These are phyloP conservation scores for Solanum sejunctum DNA, from an alignment of 257 asterid genomes.

Conservation along the genomic window DNA sequence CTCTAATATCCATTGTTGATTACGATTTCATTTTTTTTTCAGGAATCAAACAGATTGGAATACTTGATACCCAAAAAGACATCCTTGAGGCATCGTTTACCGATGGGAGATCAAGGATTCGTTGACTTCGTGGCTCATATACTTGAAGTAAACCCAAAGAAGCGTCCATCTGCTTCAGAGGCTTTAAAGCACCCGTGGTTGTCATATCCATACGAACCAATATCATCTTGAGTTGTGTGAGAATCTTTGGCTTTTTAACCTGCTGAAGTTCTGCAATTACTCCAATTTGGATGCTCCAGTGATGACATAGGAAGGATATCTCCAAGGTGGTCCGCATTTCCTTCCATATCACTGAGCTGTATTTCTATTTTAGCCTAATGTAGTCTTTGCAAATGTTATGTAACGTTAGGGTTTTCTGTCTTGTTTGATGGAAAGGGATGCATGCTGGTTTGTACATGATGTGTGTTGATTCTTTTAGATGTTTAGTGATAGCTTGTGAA, in stretches of 20 bases:
- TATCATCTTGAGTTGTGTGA: conserved; percentile 50
- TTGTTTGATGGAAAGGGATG: conserved; percentile 24
- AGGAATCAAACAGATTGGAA: conserved; percentile 82
- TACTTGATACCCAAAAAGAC: conserved; percentile 91
- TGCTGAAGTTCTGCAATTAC: background rate
- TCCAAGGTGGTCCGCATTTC: conserved; percentile 6
- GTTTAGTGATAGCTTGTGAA: conserved; percentile 41
- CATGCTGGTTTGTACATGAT: conserved; percentile 63
- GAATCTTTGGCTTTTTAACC: background rate
- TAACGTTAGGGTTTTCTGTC: conserved; percentile 30
- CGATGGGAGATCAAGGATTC: conserved; percentile 99
- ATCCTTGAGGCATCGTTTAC: conserved; percentile 84
- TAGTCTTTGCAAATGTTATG: conserved; percentile 25
- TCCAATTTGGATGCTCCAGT: background rate
- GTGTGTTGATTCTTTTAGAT: conserved; percentile 48
- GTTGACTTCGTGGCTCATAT: conserved; percentile 76
- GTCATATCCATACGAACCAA: conserved; percentile 91
- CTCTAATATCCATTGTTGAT: background rate
- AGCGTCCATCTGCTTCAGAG: conserved; percentile 83
- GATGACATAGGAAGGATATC: conserved; percentile 1
- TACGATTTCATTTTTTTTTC: conserved; percentile 1
- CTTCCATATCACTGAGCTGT: conserved; percentile 25
- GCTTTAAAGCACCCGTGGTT: conserved; percentile 97
- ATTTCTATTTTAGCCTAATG: conserved; percentile 15
- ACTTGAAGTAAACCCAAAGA: conserved; percentile 74